These are phyloP conservation scores for Fraxinus sp. DNA, from an alignment of 305 asterid species.

Conservation along the genomic window DNA sequence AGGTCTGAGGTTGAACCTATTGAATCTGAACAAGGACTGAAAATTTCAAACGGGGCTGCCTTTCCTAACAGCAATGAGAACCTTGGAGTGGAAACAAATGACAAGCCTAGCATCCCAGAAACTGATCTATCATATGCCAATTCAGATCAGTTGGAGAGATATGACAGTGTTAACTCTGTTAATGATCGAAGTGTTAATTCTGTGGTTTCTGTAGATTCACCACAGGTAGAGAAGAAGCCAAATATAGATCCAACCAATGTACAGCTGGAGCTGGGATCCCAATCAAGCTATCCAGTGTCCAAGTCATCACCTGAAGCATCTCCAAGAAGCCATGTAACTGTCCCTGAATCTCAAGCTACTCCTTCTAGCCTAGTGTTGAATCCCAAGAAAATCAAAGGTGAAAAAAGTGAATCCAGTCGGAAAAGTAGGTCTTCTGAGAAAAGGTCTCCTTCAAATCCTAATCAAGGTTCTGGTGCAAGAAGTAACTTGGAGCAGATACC, in stretches of 20 bases:
- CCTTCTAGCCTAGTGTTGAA: constrained; percentile 73
- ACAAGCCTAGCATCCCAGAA: constrained; percentile 31
- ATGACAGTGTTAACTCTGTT: constrained; percentile 28
- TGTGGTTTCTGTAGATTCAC: constrained; percentile 31
- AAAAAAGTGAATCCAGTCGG: constrained; percentile 45
- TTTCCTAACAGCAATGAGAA: constrained; percentile 31
- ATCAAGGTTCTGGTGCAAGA: constrained; percentile 50
- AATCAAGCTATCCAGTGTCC: constrained; percentile 32
- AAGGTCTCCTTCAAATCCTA: constrained; percentile 41
- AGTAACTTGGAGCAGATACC: constrained; percentile 57
- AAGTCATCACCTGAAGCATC: constrained; percentile 70
- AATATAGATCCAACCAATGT: constrained; percentile 34
- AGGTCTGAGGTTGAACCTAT: constrained; percentile 56
- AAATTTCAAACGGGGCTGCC: constrained; percentile 34
- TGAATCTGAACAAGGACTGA: constrained; percentile 40
- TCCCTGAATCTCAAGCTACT: constrained; percentile 70
- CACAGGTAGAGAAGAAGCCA: constrained; percentile 40
- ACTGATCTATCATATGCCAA: constrained; percentile 36
- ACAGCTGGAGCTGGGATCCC: constrained; percentile 44
- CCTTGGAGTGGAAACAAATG: constrained; percentile 42
- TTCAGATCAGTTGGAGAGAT: constrained; percentile 33
- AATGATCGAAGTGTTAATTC: constrained; percentile 24
- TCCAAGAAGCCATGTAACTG: constrained; percentile 62
- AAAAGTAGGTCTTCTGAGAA: constrained; percentile 56
- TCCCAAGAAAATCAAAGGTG: constrained; percentile 55